Evolutionary conservation across 1,284 basidiomycete genomes (phyloP), one percentile per base, ranked within the genome.

Genomic region (Neotropicomus parvogracilis): DNA sequence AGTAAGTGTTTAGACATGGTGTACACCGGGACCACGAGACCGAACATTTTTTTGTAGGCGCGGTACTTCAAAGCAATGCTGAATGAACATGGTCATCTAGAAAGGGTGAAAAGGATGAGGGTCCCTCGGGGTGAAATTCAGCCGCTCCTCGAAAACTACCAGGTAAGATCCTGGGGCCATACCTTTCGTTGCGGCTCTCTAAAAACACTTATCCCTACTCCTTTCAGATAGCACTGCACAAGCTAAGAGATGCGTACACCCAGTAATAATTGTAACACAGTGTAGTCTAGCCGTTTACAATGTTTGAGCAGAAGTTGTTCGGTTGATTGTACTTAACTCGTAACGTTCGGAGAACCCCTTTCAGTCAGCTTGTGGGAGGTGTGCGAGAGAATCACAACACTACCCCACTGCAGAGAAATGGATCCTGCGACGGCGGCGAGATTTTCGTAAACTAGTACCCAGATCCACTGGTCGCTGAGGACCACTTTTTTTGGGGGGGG

Each of bases 51-150:
- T 37, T 11, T 31, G 4, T 55, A 91, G 90, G 91, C 91, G 20
- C 76, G 88, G 19, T 85, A 90, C 64, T 95, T 97, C 74, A 97
- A 97, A 68, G 70, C 72, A 6, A 89, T 97, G 78, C 69, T 95
- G 60, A 83, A 80, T 57, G 76, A 79, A 11, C 86, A 88, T 3
- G 83, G 81, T 47, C 92, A 94, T 60, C 69, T 90, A 40, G 73
- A 79, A 6, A 77, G 77, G 54, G 79, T 97, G 33, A 87, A 85
- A 63, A 81, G 85, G 56, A 56, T 92, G 54, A 80, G 82, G 54
- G 75, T 97, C 3, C 68, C 74, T 40, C 83, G 84, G 43, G 76
- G 78, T 48, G 84, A 88, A 31, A 66, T 90, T 3, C 75, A 70
- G 16, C 64, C 73, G 4, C 71, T 91, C 37, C 61, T 70, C 39